Conservation (phyloP, 2,329 filamentous ascomycete species). For the Ciborinia camelliae region DNA sequence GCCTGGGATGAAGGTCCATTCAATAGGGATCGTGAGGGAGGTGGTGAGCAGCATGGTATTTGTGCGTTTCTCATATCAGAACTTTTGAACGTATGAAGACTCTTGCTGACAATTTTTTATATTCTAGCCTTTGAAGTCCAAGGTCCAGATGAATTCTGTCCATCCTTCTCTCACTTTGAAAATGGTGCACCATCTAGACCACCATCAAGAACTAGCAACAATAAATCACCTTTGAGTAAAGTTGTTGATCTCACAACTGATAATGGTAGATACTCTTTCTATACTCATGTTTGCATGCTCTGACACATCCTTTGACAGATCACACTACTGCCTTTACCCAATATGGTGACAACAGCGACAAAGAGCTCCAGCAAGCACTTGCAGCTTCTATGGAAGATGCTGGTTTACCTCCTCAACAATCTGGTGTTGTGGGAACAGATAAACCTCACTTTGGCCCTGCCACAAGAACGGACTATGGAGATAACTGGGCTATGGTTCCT, state of each 20-base stretch:
- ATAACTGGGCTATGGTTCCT: slow-evolving; percentile 58
- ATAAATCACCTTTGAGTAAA: slow-evolving; percentile 54
- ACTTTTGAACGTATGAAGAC: background rate
- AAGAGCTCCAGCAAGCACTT: slow-evolving; percentile 54
- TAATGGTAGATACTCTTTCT: slow-evolving; percentile 27
- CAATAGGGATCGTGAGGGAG: slow-evolving; percentile 50
- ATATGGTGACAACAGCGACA: slow-evolving; percentile 42
- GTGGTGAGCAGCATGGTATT: slow-evolving; percentile 41
- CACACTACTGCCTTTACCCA: slow-evolving; percentile 32
- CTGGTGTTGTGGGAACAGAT: slow-evolving; percentile 44
- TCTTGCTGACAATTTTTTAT: background rate
- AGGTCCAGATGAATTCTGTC: slow-evolving; percentile 19
- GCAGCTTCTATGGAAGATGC: slow-evolving; percentile 54
- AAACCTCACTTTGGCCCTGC: slow-evolving; percentile 58
- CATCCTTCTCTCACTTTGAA: slow-evolving; percentile 15
- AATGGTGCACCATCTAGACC: slow-evolving; percentile 47
- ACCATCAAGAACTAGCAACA: slow-evolving; percentile 55
- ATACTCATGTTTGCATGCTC: background rate
- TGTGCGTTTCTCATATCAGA: slow-evolving; percentile 39
- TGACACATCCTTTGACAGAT: slow-evolving; percentile 5
- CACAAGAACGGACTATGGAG: slow-evolving; percentile 53
- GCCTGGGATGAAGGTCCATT: slow-evolving; percentile 56
- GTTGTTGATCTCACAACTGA: slow-evolving; percentile 48
- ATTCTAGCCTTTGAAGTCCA: slow-evolving; percentile 15
- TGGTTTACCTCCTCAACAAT: slow-evolving; percentile 49